These are phyloP conservation scores for Mallotus nudiflorus DNA, from an alignment of 345 rosid genomes.

Conservation along the genomic window DNA sequence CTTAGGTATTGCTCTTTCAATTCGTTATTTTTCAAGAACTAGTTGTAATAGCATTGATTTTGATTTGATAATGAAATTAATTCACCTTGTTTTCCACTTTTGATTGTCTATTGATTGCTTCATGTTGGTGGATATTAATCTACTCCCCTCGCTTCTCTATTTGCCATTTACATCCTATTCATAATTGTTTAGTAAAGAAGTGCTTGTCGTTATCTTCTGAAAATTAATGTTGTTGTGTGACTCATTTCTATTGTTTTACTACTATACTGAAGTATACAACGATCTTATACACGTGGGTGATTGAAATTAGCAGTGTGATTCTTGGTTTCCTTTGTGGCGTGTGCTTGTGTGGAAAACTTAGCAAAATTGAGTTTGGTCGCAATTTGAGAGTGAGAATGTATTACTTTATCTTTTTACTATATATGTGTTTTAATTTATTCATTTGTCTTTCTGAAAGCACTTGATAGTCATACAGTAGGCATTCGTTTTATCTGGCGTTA, in stretches of 20 bases:
- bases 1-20: too few species aligned
- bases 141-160: not conserved
- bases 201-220: conserved; percentile 4
- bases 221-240: not conserved
- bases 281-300: too few species aligned
- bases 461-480: too few species aligned
- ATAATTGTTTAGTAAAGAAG: not conserved
- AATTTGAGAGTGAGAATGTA: not conserved
- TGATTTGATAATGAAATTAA: conserved; percentile 6
- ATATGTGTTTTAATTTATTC: too few species aligned
- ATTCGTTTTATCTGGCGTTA: not conserved
- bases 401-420: not conserved
- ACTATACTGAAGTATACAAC: too few species aligned
- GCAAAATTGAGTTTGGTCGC: too few species aligned
- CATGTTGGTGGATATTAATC: conserved; percentile 2
- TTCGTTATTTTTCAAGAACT: not conserved
- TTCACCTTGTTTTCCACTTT: conserved; percentile 15
- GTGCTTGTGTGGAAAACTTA: too few species aligned
- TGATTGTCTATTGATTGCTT: conserved; percentile 17
- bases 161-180: not conserved
- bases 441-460: too few species aligned
- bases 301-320: too few species aligned
- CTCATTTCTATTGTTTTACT: not conserved
- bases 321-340: too few species aligned
- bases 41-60: not conserved